Evolutionary conservation across 2,329 filamentous ascomycete genomes (phyloP), one percentile per base, ranked within the genome.

Genomic region (Trichoderma aggressivum): DNA sequence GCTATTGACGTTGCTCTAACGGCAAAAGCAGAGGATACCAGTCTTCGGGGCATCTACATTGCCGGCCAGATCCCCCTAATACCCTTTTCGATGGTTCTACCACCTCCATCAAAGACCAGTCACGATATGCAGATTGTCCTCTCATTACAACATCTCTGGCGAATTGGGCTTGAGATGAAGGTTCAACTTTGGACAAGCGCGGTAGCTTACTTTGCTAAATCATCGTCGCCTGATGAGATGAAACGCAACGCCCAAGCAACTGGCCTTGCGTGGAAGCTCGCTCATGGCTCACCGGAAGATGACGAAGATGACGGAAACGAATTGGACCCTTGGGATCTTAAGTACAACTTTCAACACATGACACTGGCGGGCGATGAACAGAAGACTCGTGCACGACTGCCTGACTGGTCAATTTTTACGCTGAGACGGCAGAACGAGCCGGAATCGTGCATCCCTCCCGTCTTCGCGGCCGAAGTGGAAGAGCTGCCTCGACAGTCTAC

Each of bases 11-110:
- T 89, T 12, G 81, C 79, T 4, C 69, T 81, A 14, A 76, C 75
- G 18, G 67, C 70, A 14, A 62, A 66, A 8, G 43, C 66, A 5
- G 69, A 72, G 18, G 61, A 67, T n/a, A 73, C 72, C 5, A 76
- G 77, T 2, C 73, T 81, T 3, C 78, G 81, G 47, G 72, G 81
- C 1, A 81, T 95, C 18, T 90, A 90, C 69, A 86, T 98, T 43
- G 94, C 96, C 0, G 96, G 96, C 0, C 96, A 98, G 81, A 98
- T 99, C 63, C 94, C 95, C 2, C 86, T 99, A 4, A 82, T 95
- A 6, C 94, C 96, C 0, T 87, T 90, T 5, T 91, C 88, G 5
- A 98, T 98, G 95, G 76, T 81, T 3, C 79, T 93, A 2, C 86
- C 87, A 1, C 70, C 75, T 5, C 71, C 78, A 0, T 78, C 77